Evolutionary conservation across 768 basidiomycete genomes (phyloP).

Genomic region (Agrocybe pediades): DNA sequence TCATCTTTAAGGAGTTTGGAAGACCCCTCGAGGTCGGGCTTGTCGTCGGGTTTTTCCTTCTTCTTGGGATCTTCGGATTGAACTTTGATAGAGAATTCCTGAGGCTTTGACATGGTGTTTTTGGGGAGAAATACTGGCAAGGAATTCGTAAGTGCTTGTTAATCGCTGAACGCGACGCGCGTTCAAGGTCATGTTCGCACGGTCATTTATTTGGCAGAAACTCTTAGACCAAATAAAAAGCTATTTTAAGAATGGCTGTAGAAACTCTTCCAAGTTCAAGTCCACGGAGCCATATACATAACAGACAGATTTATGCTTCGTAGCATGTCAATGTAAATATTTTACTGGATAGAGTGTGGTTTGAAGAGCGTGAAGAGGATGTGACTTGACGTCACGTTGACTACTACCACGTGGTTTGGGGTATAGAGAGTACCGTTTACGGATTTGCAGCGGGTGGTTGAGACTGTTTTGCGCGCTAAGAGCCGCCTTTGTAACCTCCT

Average conservation of each 20-base stretch:
- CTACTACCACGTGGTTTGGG: background rate
- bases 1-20: conserved; percentile 57
- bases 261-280: no score
- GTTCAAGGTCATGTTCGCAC: conserved; percentile 30
- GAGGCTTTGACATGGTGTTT: conserved; percentile 56
- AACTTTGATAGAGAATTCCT: conserved; percentile 62
- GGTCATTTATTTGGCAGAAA: conserved; percentile 12
- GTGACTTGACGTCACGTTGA: background rate
- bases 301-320: no score
- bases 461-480: background rate
- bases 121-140: conserved; percentile 9
- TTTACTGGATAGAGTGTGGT: no score
- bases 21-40: conserved; percentile 40
- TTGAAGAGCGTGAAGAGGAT: background rate
- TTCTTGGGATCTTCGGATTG: conserved; percentile 76
- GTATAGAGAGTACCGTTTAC: background rate
- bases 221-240: background rate
- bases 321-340: no score
- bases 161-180: conserved; percentile 52
- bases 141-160: conserved; percentile 9
- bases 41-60: conserved; percentile 55
- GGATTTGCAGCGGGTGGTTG: background rate
- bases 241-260: background rate
- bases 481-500: background rate
- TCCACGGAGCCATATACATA: background rate